A percentile compares a stretch with the other conserved stretches of the same genome.
Conservation (phyloP, 164 flowering plant species). For the Berberis vulgaris region DNA sequence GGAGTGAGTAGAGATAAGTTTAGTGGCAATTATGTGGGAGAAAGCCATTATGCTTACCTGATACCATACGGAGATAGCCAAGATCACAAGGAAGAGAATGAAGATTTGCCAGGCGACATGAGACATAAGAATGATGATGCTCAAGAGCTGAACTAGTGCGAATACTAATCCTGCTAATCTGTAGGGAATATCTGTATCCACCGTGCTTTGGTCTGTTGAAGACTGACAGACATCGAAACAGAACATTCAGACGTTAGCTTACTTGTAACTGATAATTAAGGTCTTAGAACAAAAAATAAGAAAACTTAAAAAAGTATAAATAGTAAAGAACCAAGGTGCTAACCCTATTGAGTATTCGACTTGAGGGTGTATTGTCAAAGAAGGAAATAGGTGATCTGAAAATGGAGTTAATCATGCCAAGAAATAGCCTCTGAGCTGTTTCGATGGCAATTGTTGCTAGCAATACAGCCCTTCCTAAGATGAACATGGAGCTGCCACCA, state of each 20-base stretch:
- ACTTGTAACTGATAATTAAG: neutral
- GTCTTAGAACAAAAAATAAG: too few relatives aligned
- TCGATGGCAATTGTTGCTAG: conserved; percentile 58
- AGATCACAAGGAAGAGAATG: conserved; percentile 38
- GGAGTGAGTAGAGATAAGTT: neutral
- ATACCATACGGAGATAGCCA: conserved; percentile 64
- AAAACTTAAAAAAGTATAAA: too few relatives aligned
- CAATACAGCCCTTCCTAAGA: conserved; percentile 66
- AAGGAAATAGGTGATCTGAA: conserved; percentile 75
- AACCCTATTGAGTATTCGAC: too few relatives aligned
- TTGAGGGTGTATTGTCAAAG: conserved; percentile 28
- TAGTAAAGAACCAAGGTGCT: too few relatives aligned
- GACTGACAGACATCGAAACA: conserved; percentile 30
- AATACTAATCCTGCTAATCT: conserved; percentile 75
- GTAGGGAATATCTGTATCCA: conserved; percentile 14
- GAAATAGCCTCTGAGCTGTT: conserved; percentile 61
- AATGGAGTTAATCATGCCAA: conserved; percentile 48
- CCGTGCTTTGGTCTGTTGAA: conserved; percentile 78
- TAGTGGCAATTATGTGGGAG: neutral
- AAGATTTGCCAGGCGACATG: conserved; percentile 69
- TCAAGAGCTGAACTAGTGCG: conserved; percentile 64
- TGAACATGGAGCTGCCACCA: conserved; percentile 62
- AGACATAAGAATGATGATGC: conserved; percentile 65
- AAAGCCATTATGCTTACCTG: conserved; percentile 40
- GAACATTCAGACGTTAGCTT: neutral